Conservation (phyloP, 108 stramenopile genomes). For the Cylindrotheca fusiformis region DNA sequence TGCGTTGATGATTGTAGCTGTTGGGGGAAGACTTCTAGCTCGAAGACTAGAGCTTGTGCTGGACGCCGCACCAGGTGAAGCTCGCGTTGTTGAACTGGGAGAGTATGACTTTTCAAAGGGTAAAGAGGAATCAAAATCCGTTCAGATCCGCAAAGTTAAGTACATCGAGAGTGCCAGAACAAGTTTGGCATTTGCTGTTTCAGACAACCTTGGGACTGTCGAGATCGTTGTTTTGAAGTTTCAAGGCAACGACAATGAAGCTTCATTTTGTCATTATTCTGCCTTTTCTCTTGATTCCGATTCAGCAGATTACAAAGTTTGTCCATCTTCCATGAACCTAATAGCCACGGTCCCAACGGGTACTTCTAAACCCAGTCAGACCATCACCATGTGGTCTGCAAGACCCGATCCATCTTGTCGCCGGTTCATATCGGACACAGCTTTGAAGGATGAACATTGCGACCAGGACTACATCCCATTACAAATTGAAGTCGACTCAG, state of each 20-base stretch:
- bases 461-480: constrained; percentile 17
- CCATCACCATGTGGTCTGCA: constrained; percentile 37
- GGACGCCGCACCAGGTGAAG: constrained; percentile 53
- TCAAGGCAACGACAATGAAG: not conserved
- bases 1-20: constrained; percentile 51
- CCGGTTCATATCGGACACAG: constrained; percentile 6
- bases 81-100: constrained; percentile 43
- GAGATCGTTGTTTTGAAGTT: constrained; percentile 42
- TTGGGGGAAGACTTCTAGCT: constrained; percentile 41
- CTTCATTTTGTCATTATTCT: constrained; percentile 16
- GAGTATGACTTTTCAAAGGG: too few species aligned
- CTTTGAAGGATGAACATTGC: constrained; percentile 23
- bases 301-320: constrained; percentile 5
- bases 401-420: constrained; percentile 29
- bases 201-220: constrained; percentile 40
- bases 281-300: constrained; percentile 5
- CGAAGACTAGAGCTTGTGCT: constrained; percentile 44
- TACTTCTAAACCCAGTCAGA: not conserved
- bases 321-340: constrained; percentile 4
- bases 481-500: constrained; percentile 19
- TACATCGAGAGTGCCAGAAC: constrained; percentile 31
- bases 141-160: too few species aligned
- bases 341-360: constrained; percentile 11
- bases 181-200: constrained; percentile 42
- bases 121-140: too few species aligned